These are phyloP conservation scores for Fusarium pseudocircinatum DNA, from an alignment of 2,329 filamentous ascomycete species.

Conservation along the genomic window DNA sequence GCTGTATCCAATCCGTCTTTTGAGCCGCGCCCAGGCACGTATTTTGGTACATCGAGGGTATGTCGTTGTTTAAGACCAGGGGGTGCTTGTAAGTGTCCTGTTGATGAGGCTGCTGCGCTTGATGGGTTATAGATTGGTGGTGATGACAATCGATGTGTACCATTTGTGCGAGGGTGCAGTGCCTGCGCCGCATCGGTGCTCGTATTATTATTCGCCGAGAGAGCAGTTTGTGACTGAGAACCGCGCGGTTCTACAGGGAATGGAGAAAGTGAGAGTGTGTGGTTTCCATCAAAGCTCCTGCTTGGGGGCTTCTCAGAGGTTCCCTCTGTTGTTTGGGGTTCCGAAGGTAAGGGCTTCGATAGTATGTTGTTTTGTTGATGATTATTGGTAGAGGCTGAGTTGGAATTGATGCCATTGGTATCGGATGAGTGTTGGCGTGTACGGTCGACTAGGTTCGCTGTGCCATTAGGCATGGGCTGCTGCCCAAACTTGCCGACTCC, in stretches of 20 bases:
- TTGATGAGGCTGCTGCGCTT: constrained; percentile 55
- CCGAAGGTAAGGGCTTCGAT: constrained; percentile 38
- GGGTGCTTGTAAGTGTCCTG: constrained; percentile 61
- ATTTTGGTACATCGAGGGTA: constrained; percentile 86
- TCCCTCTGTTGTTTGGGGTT: constrained; percentile 29
- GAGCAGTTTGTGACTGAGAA: constrained; percentile 24
- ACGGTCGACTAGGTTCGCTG: constrained; percentile 44
- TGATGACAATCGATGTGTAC: constrained; percentile 70
- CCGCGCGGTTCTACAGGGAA: constrained; percentile 26
- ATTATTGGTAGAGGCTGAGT: constrained; percentile 17
- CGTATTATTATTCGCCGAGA: constrained; percentile 37
- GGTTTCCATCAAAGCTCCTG: constrained; percentile 25
- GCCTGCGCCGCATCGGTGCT: constrained; percentile 43
- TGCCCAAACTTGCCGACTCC: constrained; percentile 34
- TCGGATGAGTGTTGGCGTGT: constrained; percentile 34
- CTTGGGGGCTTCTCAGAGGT: constrained; percentile 22
- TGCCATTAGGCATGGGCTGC: constrained; percentile 43
- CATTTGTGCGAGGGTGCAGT: constrained; percentile 39
- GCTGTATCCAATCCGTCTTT: constrained; percentile 75
- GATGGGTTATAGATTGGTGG: constrained; percentile 65
- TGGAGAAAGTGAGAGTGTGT: constrained; percentile 15
- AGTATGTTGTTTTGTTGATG: constrained; percentile 23
- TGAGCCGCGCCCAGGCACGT: constrained; percentile 72
- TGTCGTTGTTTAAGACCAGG: constrained; percentile 80
- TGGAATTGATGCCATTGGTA: constrained; percentile 31